Evolutionary conservation across 2,329 filamentous ascomycete genomes (phyloP), one percentile per base, ranked within the genome.

Genomic region (Alternaria sp.): DNA sequence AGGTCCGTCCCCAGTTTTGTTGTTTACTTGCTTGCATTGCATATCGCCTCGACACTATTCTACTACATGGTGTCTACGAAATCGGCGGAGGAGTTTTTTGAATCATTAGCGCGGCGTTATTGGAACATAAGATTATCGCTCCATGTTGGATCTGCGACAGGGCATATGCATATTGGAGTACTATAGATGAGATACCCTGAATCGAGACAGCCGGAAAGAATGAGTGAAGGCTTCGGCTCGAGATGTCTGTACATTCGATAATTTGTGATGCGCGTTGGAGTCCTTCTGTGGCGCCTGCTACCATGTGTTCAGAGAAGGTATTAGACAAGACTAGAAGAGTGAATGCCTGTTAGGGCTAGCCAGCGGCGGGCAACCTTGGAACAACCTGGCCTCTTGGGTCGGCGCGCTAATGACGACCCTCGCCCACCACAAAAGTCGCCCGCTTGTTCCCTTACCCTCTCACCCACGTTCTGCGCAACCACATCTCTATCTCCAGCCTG

Each of bases 381-480:
- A 52, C 48, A 70, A 71, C 65, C 69, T 75, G 72, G 67, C 73
- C 71, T 77, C 54, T 72, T 75, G 61, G 61, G 53, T 59, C 43
- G 32, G 32, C 32, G 39, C 61, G 46, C 46, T 49, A 49, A 49
- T 65, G 54, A 60, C 46, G 56, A 66, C 26, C 55, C 39, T 55
- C 56, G 57, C 58, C 67, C 66, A 67, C 68, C 67, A 65, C 68
- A 75, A 71, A 71, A 66, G 63, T 67, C 55, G 53, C 53, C 61
- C 52, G 54, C 57, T 57, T 42, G 39, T 51, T 47, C 38, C 47
- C 43, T 51, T 41, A 32, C 57, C 54, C 61, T 63, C 63, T 46
- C 61, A 53, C 57, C 54, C 58, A 66, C 59, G 54, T 53, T 57
- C 47, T 60, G 52, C 56, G 62, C 63, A 61, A 64, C 53, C 57